Percentiles rank a stretch among this genome's conserved stretches.
phyloP scores from a whole-genome alignment of 2,329 filamentous ascomycete species.

The Ascochyta viciae-villosae region DNA sequence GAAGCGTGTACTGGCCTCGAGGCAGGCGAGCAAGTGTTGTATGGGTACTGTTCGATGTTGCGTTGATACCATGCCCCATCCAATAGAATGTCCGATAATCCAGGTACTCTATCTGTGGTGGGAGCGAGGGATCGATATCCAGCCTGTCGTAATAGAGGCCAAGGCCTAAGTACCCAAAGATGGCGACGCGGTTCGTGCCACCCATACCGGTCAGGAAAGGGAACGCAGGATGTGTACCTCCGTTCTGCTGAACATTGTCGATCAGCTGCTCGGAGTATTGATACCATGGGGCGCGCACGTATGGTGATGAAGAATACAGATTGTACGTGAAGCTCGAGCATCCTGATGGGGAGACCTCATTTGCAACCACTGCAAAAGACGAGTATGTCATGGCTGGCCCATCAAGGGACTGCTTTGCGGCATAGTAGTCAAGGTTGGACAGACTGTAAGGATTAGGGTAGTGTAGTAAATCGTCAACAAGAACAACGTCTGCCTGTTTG shows the following conservation, averaged over 20 bases:
- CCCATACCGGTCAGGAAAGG: constrained; percentile 76
- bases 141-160: constrained; percentile 65
- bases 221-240: constrained; percentile 72
- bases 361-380: constrained; percentile 72
- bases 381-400: constrained; percentile 78
- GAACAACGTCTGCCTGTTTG: constrained; percentile 74
- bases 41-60: constrained; percentile 62
- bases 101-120: constrained; percentile 66
- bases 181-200: constrained; percentile 70
- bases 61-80: constrained; percentile 68
- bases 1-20: constrained; percentile 49
- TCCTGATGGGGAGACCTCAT: constrained; percentile 69
- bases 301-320: constrained; percentile 68
- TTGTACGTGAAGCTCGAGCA: constrained; percentile 74
- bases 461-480: constrained; percentile 70
- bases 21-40: constrained; percentile 65
- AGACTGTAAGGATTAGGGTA: constrained; percentile 64
- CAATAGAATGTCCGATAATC: constrained; percentile 70
- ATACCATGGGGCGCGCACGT: constrained; percentile 71
- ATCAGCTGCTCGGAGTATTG: constrained; percentile 74
- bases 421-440: constrained; percentile 72
- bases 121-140: constrained; percentile 68
- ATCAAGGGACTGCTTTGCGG: constrained; percentile 70
- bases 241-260: constrained; percentile 67
- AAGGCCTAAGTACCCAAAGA: constrained; percentile 72